A percentile compares a stretch with the other conserved stretches of the same genome.
These are phyloP conservation scores for Gloeophyllum trabeum DNA, from an alignment of 768 basidiomycete species.

Conservation along the genomic window DNA sequence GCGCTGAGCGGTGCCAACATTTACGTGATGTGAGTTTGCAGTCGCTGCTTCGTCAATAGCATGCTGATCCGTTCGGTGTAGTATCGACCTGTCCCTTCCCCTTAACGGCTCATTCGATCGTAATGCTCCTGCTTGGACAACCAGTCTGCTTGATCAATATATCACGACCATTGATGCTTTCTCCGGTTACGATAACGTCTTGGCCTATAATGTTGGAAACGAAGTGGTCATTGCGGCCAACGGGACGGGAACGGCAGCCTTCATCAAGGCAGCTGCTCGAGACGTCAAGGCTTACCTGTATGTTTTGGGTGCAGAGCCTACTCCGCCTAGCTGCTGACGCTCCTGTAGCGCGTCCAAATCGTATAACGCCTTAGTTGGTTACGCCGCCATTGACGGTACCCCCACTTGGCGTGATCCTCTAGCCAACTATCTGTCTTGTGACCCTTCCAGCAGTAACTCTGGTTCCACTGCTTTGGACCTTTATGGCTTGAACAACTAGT, in stretches of 20 bases:
- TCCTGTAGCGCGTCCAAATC: slow-evolving; percentile 44
- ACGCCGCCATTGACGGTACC: slow-evolving; percentile 74
- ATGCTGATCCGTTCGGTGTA: slow-evolving; percentile 17
- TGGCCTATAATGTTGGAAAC: slow-evolving; percentile 87
- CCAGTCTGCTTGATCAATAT: slow-evolving; percentile 72
- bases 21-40: slow-evolving; percentile 66
- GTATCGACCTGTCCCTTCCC: slow-evolving; percentile 80
- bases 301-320: slow-evolving; percentile 20
- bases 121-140: slow-evolving; percentile 62
- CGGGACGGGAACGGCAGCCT: slow-evolving; percentile 57
- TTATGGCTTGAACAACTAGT: slow-evolving; percentile 86
- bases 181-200: slow-evolving; percentile 78
- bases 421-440: slow-evolving; percentile 76
- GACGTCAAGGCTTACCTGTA: slow-evolving; percentile 81
- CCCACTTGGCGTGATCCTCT: slow-evolving; percentile 50
- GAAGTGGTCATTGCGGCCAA: slow-evolving; percentile 51
- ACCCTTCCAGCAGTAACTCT: slow-evolving; percentile 38
- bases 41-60: neutral
- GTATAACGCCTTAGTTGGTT: slow-evolving; percentile 65
- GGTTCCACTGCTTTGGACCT: slow-evolving; percentile 65
- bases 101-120: slow-evolving; percentile 81
- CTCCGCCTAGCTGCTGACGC: neutral
- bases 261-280: slow-evolving; percentile 84
- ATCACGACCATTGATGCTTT: slow-evolving; percentile 69
- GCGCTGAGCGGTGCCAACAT: slow-evolving; percentile 70